Evolutionary conservation across 78 protist species (phyloP).

Genomic region (Dictyostelium capitatum): DNA sequence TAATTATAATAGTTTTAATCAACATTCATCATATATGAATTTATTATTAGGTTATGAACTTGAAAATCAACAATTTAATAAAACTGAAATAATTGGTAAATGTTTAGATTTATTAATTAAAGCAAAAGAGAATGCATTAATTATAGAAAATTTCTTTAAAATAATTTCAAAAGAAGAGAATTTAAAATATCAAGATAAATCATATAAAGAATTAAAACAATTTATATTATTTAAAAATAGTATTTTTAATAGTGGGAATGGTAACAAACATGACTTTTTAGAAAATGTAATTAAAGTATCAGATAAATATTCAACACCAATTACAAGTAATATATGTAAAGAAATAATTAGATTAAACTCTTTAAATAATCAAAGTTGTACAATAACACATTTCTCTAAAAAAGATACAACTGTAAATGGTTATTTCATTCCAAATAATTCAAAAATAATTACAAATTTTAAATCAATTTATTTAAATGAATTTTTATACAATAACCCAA

Average conservation of each 20-base stretch:
- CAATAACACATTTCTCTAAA: not conserved
- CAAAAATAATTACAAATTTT: not conserved
- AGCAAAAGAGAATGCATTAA: not conserved
- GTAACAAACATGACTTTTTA: no score
- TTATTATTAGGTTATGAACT: no score
- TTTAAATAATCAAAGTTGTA: not conserved
- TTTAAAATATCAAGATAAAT: not conserved
- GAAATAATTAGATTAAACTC: not conserved
- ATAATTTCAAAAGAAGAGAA: not conserved
- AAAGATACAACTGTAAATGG: not conserved
- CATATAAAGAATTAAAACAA: not conserved
- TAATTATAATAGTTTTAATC: no score
- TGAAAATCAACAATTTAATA: no score
- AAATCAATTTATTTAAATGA: not conserved
- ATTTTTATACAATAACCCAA: not conserved
- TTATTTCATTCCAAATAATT: not conserved
- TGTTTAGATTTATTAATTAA: not conserved
- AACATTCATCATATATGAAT: no score
- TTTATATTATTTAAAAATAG: not conserved
- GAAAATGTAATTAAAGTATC: not conserved
- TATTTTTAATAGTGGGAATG: not conserved
- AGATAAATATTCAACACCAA: not conserved
- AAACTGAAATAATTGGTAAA: no score
- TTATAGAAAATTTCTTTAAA: not conserved
- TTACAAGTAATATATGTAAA: not conserved